Conservation (phyloP, 768 basidiomycete species). For the Psilocybe cyanescens region DNA sequence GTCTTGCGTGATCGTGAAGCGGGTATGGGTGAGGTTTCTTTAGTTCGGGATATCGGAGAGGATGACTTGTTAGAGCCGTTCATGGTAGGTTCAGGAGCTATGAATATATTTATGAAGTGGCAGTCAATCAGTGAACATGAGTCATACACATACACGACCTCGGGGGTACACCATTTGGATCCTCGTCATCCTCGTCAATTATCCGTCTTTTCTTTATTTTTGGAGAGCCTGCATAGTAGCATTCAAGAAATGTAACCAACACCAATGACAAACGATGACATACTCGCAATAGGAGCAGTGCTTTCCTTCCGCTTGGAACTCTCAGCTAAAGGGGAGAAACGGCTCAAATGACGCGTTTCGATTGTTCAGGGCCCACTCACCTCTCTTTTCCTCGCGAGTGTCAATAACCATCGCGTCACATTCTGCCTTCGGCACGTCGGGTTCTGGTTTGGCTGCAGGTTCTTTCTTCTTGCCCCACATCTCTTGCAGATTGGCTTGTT, state of each 20-base stretch:
- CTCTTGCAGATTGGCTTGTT: constrained; percentile 79
- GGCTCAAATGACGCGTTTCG: not conserved
- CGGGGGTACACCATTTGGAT: constrained; percentile 17
- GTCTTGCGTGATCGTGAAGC: constrained; percentile 11
- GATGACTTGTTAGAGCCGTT: not conserved
- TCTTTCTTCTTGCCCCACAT: constrained; percentile 65
- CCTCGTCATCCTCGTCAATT: constrained; percentile 59
- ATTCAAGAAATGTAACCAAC: not conserved
- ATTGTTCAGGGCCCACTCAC: constrained; percentile 16
- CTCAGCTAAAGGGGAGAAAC: constrained; percentile 30
- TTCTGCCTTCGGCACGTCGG: constrained; percentile 25
- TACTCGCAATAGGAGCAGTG: constrained; percentile 16
- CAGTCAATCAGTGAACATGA: not conserved
- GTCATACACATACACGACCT: constrained; percentile 6
- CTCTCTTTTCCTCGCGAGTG: constrained; percentile 23
- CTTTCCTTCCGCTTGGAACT: constrained; percentile 44
- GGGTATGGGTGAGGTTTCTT: constrained; percentile 7
- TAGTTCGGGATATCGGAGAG: not conserved
- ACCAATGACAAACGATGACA: not conserved
- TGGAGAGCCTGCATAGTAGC: constrained; percentile 29
- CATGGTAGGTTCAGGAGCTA: constrained; percentile 1
- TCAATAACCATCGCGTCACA: constrained; percentile 35
- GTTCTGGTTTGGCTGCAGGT: constrained; percentile 14
- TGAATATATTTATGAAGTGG: not conserved
- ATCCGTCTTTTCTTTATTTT: constrained; percentile 57